Conservation (phyloP, 768 basidiomycete species). For the Kwoniella pini region DNA sequence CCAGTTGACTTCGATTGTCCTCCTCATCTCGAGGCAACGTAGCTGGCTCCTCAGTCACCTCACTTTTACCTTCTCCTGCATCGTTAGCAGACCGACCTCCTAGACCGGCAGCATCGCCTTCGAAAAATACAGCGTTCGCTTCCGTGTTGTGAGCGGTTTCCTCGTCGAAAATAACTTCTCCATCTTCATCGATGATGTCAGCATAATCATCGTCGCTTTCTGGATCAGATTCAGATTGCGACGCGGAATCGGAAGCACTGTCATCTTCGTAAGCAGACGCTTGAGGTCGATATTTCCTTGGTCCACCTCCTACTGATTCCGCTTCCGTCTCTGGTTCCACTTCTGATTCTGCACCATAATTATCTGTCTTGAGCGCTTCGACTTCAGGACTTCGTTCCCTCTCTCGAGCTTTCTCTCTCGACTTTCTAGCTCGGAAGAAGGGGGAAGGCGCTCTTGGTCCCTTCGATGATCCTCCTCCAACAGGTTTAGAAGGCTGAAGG, state of each 20-base stretch:
- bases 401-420: slow-evolving; percentile 64
- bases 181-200: slow-evolving; percentile 61
- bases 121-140: slow-evolving; percentile 61
- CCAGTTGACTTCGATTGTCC: slow-evolving; percentile 36
- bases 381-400: slow-evolving; percentile 60
- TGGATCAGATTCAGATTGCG: slow-evolving; percentile 22
- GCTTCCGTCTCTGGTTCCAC: slow-evolving; percentile 61
- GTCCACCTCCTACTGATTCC: slow-evolving; percentile 51
- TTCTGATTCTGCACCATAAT: slow-evolving; percentile 17
- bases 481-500: slow-evolving; percentile 54
- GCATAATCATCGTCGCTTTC: slow-evolving; percentile 51
- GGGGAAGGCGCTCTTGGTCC: slow-evolving; percentile 64
- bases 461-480: slow-evolving; percentile 42
- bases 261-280: slow-evolving; percentile 49
- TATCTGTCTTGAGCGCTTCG: slow-evolving; percentile 58
- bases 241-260: slow-evolving; percentile 35
- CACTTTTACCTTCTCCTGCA: not conserved
- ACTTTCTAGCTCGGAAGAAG: slow-evolving; percentile 65
- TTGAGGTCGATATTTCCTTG: slow-evolving; percentile 67
- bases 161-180: slow-evolving; percentile 63
- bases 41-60: slow-evolving; percentile 4
- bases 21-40: slow-evolving; percentile 19
- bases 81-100: slow-evolving; percentile 27
- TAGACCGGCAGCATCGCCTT: slow-evolving; percentile 48
- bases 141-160: slow-evolving; percentile 87